Percentiles rank a stretch among this genome's conserved stretches.
Evolutionary conservation across 2,329 filamentous ascomycete species (phyloP).

Genomic region (Claviceps africana): DNA sequence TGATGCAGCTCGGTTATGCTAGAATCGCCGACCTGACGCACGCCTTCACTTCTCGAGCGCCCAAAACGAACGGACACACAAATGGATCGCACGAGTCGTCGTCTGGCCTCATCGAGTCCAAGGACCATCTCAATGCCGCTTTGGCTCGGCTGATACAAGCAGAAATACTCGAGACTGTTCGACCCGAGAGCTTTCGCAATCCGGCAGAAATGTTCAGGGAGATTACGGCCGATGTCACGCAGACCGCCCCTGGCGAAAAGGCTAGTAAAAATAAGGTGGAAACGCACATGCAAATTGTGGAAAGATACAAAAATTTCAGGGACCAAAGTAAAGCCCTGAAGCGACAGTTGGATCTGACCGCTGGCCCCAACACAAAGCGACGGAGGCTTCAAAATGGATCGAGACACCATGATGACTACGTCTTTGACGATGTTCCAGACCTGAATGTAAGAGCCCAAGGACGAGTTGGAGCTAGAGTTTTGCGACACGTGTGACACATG

Average conservation of each 20-base stretch:
- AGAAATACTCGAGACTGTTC: constrained; percentile 55
- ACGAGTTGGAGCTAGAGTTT: not conserved
- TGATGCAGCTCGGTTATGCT: constrained; percentile 66
- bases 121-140: constrained; percentile 34
- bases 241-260: constrained; percentile 28
- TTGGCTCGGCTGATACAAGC: constrained; percentile 44
- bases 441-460: constrained; percentile 34
- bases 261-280: constrained; percentile 50
- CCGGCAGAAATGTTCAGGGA: constrained; percentile 46
- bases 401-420: constrained; percentile 13
- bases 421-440: constrained; percentile 26
- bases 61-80: constrained; percentile 20
- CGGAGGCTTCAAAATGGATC: constrained; percentile 39
- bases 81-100: constrained; percentile 20
- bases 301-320: constrained; percentile 38
- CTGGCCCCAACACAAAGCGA: constrained; percentile 31
- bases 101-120: constrained; percentile 27
- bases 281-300: constrained; percentile 41
- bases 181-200: constrained; percentile 41
- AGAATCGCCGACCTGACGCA: constrained; percentile 56
- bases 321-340: constrained; percentile 38
- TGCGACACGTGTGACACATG: not conserved
- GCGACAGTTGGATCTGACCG: constrained; percentile 32
- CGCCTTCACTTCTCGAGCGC: constrained; percentile 35
- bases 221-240: constrained; percentile 48